Evolutionary conservation across 768 basidiomycete species (phyloP), one percentile per base, ranked within the genome.

Genomic region (Crepidotus variabilis): DNA sequence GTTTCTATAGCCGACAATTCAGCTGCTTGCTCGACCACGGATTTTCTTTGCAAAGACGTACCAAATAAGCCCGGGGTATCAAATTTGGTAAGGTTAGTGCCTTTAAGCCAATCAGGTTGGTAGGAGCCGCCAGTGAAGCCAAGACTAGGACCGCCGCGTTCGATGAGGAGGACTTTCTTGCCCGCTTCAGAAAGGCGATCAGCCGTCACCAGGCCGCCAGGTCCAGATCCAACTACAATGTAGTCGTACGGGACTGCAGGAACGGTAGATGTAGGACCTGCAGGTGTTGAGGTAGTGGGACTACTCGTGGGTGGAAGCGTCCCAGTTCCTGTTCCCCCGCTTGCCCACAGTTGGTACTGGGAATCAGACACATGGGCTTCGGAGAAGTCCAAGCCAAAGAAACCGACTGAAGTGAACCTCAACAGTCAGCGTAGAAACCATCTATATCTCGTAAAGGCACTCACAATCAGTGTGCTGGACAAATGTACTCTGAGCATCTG

Each of bases 71-170:
- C 84, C 21, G 84, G 84, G 54, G 84, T 71, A 60, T 87, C 85
- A 65, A 85, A 86, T 61, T 85, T 85, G 5, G 85, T 87, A 54
- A 83, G 67, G 51, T 78, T 78, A 2, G 72, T 72, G 39, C 79
- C 77, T 54, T 67, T 61, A 2, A 77, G 66, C 83, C 83, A 85
- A 6, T 70, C 64, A 0, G 84, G 75, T 46, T 75, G 73, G 63
- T 85, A 83, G 10, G 68, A 79, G 16, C 85, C 85, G 11, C 85
- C 84, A 16, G 83, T 85, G 56, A 79, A 70, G 34, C 75, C 75
- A 18, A 83, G 81, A 61, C 79, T 81, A 6, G 85, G 85, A 1
- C 84, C 84, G 43, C 85, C 85, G 55, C 84, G 81, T 61, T 86
- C 85, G 4, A 87, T 69, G 1, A 87, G 72, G 11, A 86, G 68